Evolutionary conservation across 2,329 filamentous ascomycete genomes (phyloP).

Genomic region (Aschersonia sp.): DNA sequence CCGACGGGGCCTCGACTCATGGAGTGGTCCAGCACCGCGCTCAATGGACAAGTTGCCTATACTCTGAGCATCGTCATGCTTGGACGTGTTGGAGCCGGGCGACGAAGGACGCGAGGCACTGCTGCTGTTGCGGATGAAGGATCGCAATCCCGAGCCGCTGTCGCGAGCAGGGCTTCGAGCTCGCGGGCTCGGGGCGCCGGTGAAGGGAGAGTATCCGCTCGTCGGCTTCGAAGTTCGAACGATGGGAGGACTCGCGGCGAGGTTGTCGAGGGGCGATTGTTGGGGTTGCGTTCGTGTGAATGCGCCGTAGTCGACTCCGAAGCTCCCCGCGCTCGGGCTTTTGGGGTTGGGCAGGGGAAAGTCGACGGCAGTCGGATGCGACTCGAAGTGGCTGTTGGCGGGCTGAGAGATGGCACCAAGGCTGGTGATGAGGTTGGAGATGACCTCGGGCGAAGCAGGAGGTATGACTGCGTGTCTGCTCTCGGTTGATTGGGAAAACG

Average conservation of each 20-base stretch:
- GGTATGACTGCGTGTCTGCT: slow-evolving; percentile 10
- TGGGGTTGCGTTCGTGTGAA: slow-evolving; percentile 38
- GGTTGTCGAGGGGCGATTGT: slow-evolving; percentile 40
- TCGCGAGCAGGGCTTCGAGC: slow-evolving; percentile 35
- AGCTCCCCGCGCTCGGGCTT: slow-evolving; percentile 31
- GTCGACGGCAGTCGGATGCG: slow-evolving; percentile 26
- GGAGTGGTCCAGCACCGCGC: slow-evolving; percentile 31
- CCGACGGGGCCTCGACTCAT: slow-evolving; percentile 35
- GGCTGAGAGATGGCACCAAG: slow-evolving; percentile 55
- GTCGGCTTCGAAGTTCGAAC: slow-evolving; percentile 72
- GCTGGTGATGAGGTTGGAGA: slow-evolving; percentile 55
- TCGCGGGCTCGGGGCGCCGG: slow-evolving; percentile 40
- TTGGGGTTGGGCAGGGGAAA: slow-evolving; percentile 24
- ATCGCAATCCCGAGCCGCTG: slow-evolving; percentile 38
- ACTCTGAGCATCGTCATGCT: slow-evolving; percentile 43
- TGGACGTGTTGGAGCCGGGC: slow-evolving; percentile 38
- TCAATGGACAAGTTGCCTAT: slow-evolving; percentile 53
- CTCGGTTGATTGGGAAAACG: slow-evolving; percentile 3
- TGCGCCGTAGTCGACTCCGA: slow-evolving; percentile 61
- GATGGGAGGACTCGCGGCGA: slow-evolving; percentile 53
- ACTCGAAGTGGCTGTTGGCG: slow-evolving; percentile 56
- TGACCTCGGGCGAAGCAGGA: slow-evolving; percentile 53
- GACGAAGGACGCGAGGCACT: slow-evolving; percentile 41
- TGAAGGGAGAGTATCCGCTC: slow-evolving; percentile 58
- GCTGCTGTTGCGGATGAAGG: slow-evolving; percentile 38